Evolutionary conservation across 345 rosid species (phyloP).

Genomic region (Crucihimalaya himalaica): DNA sequence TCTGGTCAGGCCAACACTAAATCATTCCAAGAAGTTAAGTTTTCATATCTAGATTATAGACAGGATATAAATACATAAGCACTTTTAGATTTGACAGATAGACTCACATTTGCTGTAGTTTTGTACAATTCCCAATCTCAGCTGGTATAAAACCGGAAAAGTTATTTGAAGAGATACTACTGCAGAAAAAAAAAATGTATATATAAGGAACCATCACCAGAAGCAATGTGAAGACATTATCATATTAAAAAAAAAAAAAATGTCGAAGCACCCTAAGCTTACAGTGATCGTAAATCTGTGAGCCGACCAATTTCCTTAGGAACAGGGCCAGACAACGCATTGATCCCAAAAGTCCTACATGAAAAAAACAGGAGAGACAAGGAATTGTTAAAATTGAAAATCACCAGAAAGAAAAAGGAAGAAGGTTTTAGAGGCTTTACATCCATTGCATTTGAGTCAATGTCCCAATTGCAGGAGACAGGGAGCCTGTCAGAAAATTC

Average conservation of each 20-base stretch:
- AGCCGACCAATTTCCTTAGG: slow-evolving; percentile 70
- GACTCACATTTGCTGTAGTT: slow-evolving; percentile 60
- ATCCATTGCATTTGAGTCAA: slow-evolving; percentile 51
- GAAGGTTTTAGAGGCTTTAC: slow-evolving; percentile 38
- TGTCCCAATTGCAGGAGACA: slow-evolving; percentile 39
- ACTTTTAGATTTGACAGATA: background rate
- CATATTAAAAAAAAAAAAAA: background rate
- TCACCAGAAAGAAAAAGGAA: background rate
- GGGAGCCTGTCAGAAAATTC: slow-evolving; percentile 36
- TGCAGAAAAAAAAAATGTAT: slow-evolving; percentile 4
- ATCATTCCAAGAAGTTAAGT: background rate
- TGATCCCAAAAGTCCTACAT: slow-evolving; percentile 52
- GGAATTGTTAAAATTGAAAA: background rate
- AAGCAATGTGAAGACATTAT: background rate
- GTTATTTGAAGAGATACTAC: slow-evolving; percentile 54
- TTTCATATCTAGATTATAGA: background rate
- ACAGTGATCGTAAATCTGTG: slow-evolving; percentile 52
- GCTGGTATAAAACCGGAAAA: slow-evolving; percentile 70
- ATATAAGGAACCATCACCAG: background rate
- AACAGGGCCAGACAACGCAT: slow-evolving; percentile 62
- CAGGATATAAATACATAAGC: background rate
- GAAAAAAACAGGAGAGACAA: background rate
- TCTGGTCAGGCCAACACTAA: background rate
- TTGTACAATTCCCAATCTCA: slow-evolving; percentile 58
- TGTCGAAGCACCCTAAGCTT: slow-evolving; percentile 35